A percentile compares a stretch with the other conserved stretches of the same genome.
phyloP scores from a whole-genome alignment of 2,329 filamentous ascomycete species.

The Boeremia exigua region DNA sequence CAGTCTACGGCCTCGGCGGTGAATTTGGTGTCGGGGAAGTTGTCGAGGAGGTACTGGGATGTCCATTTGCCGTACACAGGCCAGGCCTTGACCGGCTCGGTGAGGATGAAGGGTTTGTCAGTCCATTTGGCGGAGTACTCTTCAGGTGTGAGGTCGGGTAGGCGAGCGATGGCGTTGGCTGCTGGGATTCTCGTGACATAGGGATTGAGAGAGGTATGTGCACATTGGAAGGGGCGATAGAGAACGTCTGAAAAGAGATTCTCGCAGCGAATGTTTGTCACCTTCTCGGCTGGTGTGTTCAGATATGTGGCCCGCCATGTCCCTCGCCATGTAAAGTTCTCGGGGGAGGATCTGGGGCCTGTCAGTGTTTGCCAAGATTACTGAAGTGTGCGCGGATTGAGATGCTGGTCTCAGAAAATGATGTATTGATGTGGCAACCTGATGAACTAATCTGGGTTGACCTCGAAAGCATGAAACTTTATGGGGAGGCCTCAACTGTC shows the following conservation, averaged over 20 bases:
- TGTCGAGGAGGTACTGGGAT: conserved; percentile 67
- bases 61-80: conserved; percentile 78
- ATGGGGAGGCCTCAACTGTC: background rate
- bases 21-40: conserved; percentile 73
- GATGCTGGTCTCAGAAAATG: background rate
- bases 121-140: conserved; percentile 81
- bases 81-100: conserved; percentile 81
- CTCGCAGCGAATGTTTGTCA: conserved; percentile 71
- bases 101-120: conserved; percentile 84
- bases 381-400: background rate
- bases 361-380: background rate
- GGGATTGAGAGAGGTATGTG: conserved; percentile 70
- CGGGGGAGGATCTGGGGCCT: conserved; percentile 49
- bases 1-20: conserved; percentile 94
- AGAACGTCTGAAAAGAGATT: conserved; percentile 89
- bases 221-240: conserved; percentile 89
- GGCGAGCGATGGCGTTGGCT: conserved; percentile 73
- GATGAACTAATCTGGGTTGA: background rate
- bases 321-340: conserved; percentile 72
- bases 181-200: conserved; percentile 75
- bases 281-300: conserved; percentile 59
- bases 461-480: background rate
- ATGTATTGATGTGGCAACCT: conserved; percentile 4
- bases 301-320: conserved; percentile 85
- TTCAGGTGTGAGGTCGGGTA: conserved; percentile 70